Conservation (phyloP, 495 filamentous ascomycete genomes). For the Arthonia radiata region DNA sequence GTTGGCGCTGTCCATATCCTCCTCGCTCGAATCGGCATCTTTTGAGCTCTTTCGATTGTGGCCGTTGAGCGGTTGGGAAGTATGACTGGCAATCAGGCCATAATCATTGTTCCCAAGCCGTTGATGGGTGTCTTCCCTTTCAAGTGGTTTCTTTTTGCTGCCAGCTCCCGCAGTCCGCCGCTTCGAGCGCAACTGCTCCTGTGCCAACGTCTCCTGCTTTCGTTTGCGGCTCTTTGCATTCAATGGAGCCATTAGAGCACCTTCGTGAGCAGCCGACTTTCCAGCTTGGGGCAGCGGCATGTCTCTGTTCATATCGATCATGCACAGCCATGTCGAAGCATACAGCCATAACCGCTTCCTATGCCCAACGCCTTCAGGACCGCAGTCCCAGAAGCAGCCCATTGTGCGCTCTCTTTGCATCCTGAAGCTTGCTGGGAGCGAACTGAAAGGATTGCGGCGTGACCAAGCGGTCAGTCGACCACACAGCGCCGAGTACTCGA, state of each 20-base stretch:
- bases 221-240: conserved; percentile 1
- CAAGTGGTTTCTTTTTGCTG: background rate
- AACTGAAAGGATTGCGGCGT: conserved; percentile 47
- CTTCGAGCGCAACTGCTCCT: conserved; percentile 1
- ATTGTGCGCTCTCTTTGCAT: conserved; percentile 49
- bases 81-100: no score
- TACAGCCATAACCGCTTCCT: conserved; percentile 62
- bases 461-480: conserved; percentile 70
- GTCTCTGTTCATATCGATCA: conserved; percentile 49
- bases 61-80: no score
- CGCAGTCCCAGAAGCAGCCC: conserved; percentile 65
- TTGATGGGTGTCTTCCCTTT: no score
- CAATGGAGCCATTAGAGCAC: conserved; percentile 1
- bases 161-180: background rate
- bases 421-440: conserved; percentile 46
- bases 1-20: no score
- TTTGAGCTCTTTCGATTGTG: no score
- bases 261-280: background rate
- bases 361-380: no score
- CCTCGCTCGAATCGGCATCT: no score
- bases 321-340: conserved; percentile 65
- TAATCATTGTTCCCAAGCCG: no score
- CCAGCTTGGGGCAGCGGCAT: no score
- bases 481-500: conserved; percentile 47
- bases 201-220: conserved; percentile 3